Percentiles rank a stretch among this genome's conserved stretches.
phyloP scores from a whole-genome alignment of 73 alveolate species.

The Tetrahymena borealis region DNA sequence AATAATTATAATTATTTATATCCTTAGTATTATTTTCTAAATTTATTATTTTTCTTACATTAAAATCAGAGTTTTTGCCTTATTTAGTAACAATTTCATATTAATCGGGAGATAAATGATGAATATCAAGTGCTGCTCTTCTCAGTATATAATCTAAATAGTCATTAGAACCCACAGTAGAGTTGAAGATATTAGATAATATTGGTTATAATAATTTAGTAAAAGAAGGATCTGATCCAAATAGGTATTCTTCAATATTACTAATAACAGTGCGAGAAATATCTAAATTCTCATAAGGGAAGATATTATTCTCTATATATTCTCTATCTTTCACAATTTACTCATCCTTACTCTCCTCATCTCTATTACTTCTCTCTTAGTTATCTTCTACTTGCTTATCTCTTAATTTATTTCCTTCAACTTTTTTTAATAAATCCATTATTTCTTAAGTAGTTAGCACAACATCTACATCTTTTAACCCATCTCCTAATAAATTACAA shows the following conservation, averaged over 20 bases:
- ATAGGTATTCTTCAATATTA: conserved; percentile 11
- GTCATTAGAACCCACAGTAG: conserved; percentile 58
- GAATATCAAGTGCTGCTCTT: conserved; percentile 54
- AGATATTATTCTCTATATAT: conserved; percentile 8
- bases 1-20: too few relatives aligned
- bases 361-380: not conserved
- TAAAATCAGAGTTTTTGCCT: not conserved
- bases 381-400: not conserved
- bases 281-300: conserved; percentile 10
- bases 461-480: conserved; percentile 60
- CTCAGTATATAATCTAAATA: conserved; percentile 64
- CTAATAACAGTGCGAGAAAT: conserved; percentile 4
- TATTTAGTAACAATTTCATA: conserved; percentile 3
- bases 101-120: not conserved
- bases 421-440: conserved; percentile 35
- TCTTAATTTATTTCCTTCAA: not conserved
- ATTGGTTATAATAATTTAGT: not conserved
- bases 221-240: not conserved
- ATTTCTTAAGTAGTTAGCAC: conserved; percentile 77
- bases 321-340: conserved; percentile 23
- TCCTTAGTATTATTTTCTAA: too few relatives aligned
- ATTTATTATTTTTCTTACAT: too few relatives aligned
- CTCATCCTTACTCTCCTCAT: conserved; percentile 13
- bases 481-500: not conserved
- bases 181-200: conserved; percentile 2